These are phyloP conservation scores for Talaromyces ruber DNA, from an alignment of 495 filamentous ascomycete species.

Conservation along the genomic window DNA sequence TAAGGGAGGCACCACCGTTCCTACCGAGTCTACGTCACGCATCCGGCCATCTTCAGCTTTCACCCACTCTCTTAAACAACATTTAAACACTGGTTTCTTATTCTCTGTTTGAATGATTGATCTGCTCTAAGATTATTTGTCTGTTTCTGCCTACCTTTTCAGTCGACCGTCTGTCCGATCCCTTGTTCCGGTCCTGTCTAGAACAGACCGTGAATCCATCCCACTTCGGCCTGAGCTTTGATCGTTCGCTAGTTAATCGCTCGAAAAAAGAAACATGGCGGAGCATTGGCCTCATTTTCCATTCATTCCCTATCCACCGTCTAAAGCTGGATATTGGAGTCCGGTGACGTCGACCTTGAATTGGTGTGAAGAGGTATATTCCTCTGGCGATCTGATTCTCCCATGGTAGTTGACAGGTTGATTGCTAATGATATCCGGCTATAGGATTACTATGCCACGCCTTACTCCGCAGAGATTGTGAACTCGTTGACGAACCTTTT, in stretches of 20 bases:
- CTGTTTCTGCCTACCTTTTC: not conserved
- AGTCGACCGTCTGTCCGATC: not conserved
- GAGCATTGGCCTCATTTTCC: conserved; percentile 25
- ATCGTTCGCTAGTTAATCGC: not conserved
- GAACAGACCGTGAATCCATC: not conserved
- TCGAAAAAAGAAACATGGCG: not conserved
- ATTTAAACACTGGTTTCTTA: too few species aligned
- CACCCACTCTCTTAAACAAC: not conserved
- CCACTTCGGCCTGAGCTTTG: not conserved
- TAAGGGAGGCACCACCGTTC: not conserved
- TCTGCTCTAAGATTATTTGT: not conserved
- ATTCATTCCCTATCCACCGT: conserved; percentile 60
- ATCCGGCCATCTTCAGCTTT: not conserved
- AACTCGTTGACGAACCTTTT: conserved; percentile 75
- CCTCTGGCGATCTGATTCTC: not conserved
- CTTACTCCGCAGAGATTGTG: conserved; percentile 54
- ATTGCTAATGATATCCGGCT: not conserved
- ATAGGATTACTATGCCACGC: conserved; percentile 54
- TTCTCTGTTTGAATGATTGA: not conserved
- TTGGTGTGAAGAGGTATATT: conserved; percentile 82
- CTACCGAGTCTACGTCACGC: not conserved
- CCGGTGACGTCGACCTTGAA: conserved; percentile 85
- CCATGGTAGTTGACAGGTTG: not conserved
- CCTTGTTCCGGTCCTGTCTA: not conserved
- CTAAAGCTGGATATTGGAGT: conserved; percentile 65